These are phyloP conservation scores for Thielaviopsis musarum DNA, from an alignment of 2,329 filamentous ascomycete species.

Conservation along the genomic window DNA sequence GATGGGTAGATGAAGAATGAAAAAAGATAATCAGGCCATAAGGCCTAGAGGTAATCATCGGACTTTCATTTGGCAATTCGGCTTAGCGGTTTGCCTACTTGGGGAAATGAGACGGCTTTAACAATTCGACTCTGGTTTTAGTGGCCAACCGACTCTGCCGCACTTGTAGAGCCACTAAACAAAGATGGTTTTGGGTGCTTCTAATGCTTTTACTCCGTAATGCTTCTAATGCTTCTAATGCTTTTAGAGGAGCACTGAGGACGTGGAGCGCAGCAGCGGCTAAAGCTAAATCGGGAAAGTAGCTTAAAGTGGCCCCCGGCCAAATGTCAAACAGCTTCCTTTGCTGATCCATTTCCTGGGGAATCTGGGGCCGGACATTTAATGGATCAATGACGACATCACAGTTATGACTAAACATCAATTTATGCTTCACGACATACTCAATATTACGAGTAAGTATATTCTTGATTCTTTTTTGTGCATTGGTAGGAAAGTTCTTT, in stretches of 20 bases:
- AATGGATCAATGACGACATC: background rate
- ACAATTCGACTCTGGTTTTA: background rate
- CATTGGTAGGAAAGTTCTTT: too few relatives aligned
- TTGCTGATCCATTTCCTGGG: background rate
- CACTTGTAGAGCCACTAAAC: too few relatives aligned
- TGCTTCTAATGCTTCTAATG: background rate
- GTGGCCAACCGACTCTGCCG: background rate
- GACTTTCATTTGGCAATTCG: background rate
- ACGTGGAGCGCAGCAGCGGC: too few relatives aligned
- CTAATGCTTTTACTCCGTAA: background rate
- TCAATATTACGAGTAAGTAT: too few relatives aligned
- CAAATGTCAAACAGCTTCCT: background rate
- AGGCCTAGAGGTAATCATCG: background rate
- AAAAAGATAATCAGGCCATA: background rate
- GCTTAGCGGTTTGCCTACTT: background rate
- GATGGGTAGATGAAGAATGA: background rate
- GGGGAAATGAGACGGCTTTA: background rate
- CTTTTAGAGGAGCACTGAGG: background rate
- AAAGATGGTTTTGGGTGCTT: background rate
- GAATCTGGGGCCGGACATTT: background rate
- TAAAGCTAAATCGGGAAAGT: background rate
- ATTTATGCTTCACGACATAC: too few relatives aligned
- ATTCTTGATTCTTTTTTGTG: too few relatives aligned
- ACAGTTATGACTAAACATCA: too few relatives aligned
- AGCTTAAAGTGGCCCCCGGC: background rate